Evolutionary conservation across 2,329 filamentous ascomycete species (phyloP), one percentile per base, ranked within the genome.

Genomic region (Ceratocystis harringtonii): DNA sequence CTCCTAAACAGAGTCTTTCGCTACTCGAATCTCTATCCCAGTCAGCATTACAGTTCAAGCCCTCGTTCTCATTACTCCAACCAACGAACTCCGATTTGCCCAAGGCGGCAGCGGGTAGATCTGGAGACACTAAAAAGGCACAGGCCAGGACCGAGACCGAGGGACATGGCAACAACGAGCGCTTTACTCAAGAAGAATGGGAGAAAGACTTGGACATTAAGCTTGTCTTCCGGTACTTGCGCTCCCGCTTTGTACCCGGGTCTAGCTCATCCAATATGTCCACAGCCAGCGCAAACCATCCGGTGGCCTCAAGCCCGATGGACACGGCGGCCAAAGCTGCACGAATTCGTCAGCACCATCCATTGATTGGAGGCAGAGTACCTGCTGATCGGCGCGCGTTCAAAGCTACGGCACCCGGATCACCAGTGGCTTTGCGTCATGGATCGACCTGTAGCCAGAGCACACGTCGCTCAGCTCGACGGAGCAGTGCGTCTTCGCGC

Each of bases 131-230:
- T 15, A 52, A 61, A 44, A 48, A 60, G 25, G 8, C 61, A 25
- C 43, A 50, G 43, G 28, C 63, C 7, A 45, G 12, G 25, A 10
- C 19, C 1, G 45, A 66, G 19, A 36, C 52, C 2, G 50, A 62
- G 3, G 25, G 25, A n/a, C n/a, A 30, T 32, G 25, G 25, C 22
- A 25, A 65, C 32, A 52, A 68, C 19, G 70, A 69, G 3, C 68
- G 74, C 0, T 84, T 84, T 68, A 83, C 81, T 1, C 80, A 89
- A 70, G 89, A 94, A 44, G 94, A 96, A 72, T 99, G 94, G 94
- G 92, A 97, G 75, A 86, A 87, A 68, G 89, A 96, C 64, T 81
- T 97, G 4, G 92, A 97, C 71, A 84, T 96, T 69, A 89, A 88
- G 72, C 88, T 96, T 73, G 89, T 97, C 43, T 97, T 97, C 77